A percentile compares a stretch with the other conserved stretches of the same genome.
phyloP scores from a whole-genome alignment of 345 rosid species.

The Gossypium stocksii region DNA sequence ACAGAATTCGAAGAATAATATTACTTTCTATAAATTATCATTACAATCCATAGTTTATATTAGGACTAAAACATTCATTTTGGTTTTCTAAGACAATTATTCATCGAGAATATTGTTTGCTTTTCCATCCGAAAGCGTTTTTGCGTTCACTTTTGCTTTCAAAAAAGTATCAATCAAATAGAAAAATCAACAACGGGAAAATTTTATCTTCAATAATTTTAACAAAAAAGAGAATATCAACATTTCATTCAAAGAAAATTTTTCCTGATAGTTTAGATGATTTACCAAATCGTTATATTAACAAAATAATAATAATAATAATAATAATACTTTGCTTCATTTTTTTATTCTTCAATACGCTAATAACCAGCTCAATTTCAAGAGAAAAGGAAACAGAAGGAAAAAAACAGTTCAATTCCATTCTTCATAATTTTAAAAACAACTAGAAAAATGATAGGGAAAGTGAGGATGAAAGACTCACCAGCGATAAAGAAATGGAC shows the following conservation, averaged over 20 bases:
- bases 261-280: background rate
- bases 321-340: background rate
- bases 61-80: background rate
- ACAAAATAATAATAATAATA: background rate
- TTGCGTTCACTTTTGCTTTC: background rate
- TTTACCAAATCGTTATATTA: background rate
- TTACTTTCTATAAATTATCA: background rate
- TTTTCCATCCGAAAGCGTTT: background rate
- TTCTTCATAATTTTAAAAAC: background rate
- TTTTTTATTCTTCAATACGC: background rate
- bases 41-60: background rate
- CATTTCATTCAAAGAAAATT: background rate
- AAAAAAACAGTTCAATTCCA: background rate
- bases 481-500: slow-evolving; percentile 21
- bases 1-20: background rate
- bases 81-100: background rate
- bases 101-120: background rate
- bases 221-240: background rate
- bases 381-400: background rate
- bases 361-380: background rate
- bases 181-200: background rate
- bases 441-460: background rate
- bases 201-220: background rate
- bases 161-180: background rate
- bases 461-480: slow-evolving; percentile 15